Evolutionary conservation across 768 basidiomycete species (phyloP), one percentile per base, ranked within the genome.

Genomic region (Vararia minispora): DNA sequence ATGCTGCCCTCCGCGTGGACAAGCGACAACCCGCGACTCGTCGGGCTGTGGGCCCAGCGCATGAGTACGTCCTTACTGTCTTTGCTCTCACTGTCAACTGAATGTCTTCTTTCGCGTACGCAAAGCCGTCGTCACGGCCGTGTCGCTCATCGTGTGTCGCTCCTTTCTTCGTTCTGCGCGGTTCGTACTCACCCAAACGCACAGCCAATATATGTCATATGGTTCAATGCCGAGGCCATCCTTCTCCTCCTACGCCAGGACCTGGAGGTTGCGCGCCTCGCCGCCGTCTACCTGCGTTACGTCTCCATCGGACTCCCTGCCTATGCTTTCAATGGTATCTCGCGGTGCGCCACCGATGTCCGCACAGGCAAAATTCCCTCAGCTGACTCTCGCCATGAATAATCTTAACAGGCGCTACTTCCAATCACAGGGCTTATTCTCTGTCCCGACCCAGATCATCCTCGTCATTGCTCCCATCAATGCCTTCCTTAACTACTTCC

Each of bases 1-100:
- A 71, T 99, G 50, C 74, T 97, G 7, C 94, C 95, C 1, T 76
- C 87, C 27, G 91, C 94, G 12, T 99, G 87, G 91, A 92, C 95
- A 0, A 90, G 89, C 3, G 54, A 77, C 1, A 76, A 80, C 22
- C 94, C 91, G 0, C 62, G 79, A 12, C 67, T 88, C 9, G 87
- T 97, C 9, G 91, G 91, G 6, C 66, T 94, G 6, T 94, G 91
- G 91, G 60, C 82, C 7, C 89, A 92, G 56, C 66, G 91, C 46
- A 90, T 88, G 84, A 63, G 82, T 83, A 46, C 31, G 79, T 64
- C 38, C 27, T 30, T 16, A 12, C 14, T 21, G 17, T 22, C 20
- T 16, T 28, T 23, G 11, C 33, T 2, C 3, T 16, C 17, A 26
- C 40, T 20, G 12, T 8, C 25, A 26, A 31, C 32, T 30, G 29